Percentiles rank a stretch among this genome's conserved stretches.
Conservation (phyloP, 139 green algal species). For the Volvox reticuliferus region DNA sequence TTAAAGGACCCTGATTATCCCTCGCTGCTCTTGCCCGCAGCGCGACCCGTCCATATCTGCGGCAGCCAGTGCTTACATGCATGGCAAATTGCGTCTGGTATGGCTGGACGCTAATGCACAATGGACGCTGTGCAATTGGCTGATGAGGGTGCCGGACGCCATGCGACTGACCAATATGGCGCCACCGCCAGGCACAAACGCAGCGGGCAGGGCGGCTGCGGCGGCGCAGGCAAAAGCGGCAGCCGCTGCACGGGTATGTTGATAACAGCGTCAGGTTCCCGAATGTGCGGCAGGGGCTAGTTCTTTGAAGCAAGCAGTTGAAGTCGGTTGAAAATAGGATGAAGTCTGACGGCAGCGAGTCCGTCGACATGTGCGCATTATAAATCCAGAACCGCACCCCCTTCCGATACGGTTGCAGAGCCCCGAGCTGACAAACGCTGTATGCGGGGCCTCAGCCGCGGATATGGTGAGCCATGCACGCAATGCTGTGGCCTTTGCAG, state of each 20-base stretch:
- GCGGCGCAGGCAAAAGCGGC: neutral
- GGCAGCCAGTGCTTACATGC: conserved; percentile 40
- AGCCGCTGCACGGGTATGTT: neutral
- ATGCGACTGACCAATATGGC: neutral
- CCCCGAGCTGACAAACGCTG: neutral
- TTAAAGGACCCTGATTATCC: no score
- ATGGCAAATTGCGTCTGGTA: conserved; percentile 21
- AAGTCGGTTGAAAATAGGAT: no score
- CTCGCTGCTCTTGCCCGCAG: neutral
- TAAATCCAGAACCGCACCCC: neutral
- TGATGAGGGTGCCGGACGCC: neutral
- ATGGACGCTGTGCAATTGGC: neutral
- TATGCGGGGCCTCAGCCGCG: neutral
- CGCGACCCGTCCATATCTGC: neutral
- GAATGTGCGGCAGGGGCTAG: no score
- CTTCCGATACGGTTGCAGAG: neutral
- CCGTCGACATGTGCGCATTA: no score
- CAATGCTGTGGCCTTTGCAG: neutral
- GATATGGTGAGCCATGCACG: neutral
- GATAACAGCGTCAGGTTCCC: no score
- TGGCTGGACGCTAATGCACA: conserved; percentile 29
- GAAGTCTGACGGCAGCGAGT: no score
- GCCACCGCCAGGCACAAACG: neutral
- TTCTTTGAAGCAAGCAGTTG: no score
- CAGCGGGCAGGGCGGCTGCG: neutral